Conservation (phyloP, 805 yeast genomes). For the Myxozyma neglecta region DNA sequence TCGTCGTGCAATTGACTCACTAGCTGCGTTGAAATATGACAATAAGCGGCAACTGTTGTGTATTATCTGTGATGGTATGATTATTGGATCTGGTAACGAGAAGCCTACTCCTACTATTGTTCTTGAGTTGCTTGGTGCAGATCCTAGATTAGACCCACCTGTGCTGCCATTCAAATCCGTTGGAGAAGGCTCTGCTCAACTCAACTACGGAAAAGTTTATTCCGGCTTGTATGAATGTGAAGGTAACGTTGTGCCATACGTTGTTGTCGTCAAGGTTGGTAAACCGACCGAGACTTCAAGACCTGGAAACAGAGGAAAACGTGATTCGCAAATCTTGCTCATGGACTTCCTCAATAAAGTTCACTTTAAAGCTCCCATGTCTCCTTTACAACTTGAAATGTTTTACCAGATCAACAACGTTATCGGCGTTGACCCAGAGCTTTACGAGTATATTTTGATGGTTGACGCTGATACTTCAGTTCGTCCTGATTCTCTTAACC, state of each 20-base stretch:
- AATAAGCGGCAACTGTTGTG: conserved; percentile 56
- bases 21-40: conserved; percentile 57
- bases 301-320: conserved; percentile 67
- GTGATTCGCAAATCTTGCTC: conserved; percentile 60
- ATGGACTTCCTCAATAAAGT: conserved; percentile 61
- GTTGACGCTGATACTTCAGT: conserved; percentile 67
- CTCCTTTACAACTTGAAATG: conserved; percentile 55
- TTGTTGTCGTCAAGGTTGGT: conserved; percentile 59
- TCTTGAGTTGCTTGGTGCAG: conserved; percentile 48
- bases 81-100: conserved; percentile 62
- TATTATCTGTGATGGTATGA: conserved; percentile 58
- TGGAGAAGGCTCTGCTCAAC: conserved; percentile 60
- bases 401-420: conserved; percentile 56
- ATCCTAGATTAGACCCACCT: conserved; percentile 51
- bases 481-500: conserved; percentile 53
- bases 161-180: conserved; percentile 57
- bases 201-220: conserved; percentile 61
- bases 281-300: conserved; percentile 51
- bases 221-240: conserved; percentile 61
- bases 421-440: conserved; percentile 61
- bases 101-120: conserved; percentile 56
- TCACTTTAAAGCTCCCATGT: conserved; percentile 60
- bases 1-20: conserved; percentile 57
- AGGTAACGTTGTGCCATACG: conserved; percentile 55
- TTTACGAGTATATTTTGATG: conserved; percentile 56